Conservation (phyloP, 768 basidiomycete species). For the Mrakia blollopis region DNA sequence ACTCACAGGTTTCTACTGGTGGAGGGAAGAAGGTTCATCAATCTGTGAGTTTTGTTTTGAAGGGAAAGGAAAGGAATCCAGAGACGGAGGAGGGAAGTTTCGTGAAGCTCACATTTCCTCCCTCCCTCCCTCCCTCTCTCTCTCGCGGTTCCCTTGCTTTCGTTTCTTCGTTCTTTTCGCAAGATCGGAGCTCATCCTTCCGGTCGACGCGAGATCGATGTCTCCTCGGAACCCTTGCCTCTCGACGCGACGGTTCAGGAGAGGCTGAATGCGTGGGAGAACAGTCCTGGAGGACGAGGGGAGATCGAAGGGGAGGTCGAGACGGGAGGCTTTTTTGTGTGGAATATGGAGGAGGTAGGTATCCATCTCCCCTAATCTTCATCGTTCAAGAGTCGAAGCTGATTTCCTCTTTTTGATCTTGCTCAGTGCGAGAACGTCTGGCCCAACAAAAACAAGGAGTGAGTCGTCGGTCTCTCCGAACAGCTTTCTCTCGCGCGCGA, state of each 20-base stretch:
- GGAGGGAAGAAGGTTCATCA: too few relatives aligned
- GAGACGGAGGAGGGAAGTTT: neutral
- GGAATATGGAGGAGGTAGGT: conserved; percentile 42
- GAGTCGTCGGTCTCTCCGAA: neutral
- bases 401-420: neutral
- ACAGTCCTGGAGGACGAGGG: conserved; percentile 37
- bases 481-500: neutral
- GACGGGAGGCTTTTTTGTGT: conserved; percentile 42
- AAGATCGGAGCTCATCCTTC: neutral
- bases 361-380: neutral
- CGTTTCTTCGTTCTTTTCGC: too few relatives aligned
- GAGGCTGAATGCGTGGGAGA: conserved; percentile 42
- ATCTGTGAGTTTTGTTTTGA: neutral
- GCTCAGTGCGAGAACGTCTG: conserved; percentile 30
- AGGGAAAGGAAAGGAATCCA: neutral
- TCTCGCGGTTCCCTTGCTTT: neutral
- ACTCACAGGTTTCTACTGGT: too few relatives aligned
- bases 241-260: conserved; percentile 42
- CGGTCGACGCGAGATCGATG: conserved; percentile 15
- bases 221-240: conserved; percentile 39
- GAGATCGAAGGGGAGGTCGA: conserved; percentile 41
- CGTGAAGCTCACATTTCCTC: neutral
- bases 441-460: conserved; percentile 18
- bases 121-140: neutral
- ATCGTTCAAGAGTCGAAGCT: neutral